Evolutionary conservation across 768 basidiomycete species (phyloP).

Genomic region (Xerocomus spinulosus): DNA sequence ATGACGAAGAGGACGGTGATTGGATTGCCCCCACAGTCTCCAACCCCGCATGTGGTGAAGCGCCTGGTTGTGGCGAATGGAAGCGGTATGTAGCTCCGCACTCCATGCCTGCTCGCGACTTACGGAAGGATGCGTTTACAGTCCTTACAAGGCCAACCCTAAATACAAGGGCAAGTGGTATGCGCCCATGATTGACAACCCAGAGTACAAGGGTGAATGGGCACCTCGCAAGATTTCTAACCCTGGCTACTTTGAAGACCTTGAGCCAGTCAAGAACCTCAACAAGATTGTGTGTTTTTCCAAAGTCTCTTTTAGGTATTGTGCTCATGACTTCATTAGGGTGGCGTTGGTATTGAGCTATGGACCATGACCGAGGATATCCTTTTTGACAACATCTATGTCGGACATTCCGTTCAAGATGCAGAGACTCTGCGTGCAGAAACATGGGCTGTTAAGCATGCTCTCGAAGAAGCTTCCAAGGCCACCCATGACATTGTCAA

Average conservation of each 20-base stretch:
- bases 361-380: constrained; percentile 99
- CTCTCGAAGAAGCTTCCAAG: constrained; percentile 58
- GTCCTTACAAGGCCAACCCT: constrained; percentile 87
- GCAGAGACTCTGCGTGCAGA: constrained; percentile 80
- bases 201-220: constrained; percentile 96
- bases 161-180: constrained; percentile 98
- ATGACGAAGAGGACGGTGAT: constrained; percentile 98
- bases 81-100: constrained; percentile 45
- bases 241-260: constrained; percentile 88
- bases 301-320: not conserved
- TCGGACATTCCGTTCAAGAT: constrained; percentile 85
- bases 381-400: constrained; percentile 89
- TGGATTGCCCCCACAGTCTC: constrained; percentile 88
- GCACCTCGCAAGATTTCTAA: constrained; percentile 86
- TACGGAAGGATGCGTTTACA: constrained; percentile 18
- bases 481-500: constrained; percentile 47
- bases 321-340: constrained; percentile 39
- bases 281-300: constrained; percentile 67
- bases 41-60: constrained; percentile 89
- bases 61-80: constrained; percentile 95
- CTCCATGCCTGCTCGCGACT: not conserved
- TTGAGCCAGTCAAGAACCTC: constrained; percentile 73
- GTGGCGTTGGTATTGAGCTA: constrained; percentile 94
- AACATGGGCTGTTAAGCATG: constrained; percentile 89
- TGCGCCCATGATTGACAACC: constrained; percentile 93